Evolutionary conservation across 441 rosid species (phyloP).

Genomic region (Gossypium schwendimanii): DNA sequence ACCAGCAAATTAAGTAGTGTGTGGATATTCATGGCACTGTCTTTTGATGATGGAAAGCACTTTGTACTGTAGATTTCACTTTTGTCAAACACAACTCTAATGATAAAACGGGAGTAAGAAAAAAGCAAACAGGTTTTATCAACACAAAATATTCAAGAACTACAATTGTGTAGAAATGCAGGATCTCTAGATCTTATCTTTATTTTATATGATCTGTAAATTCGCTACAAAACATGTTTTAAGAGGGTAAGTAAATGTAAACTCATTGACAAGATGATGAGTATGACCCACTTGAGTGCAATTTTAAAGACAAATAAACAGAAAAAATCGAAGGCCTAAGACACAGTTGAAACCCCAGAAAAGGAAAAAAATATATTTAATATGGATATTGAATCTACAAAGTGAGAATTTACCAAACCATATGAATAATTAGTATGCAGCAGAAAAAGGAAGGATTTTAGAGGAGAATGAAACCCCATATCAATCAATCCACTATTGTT

Average conservation of each 20-base stretch:
- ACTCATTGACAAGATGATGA: conserved; percentile 16
- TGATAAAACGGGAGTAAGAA: conserved; percentile 1
- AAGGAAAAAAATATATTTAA: conserved; percentile 4
- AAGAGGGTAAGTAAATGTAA: conserved; percentile 15
- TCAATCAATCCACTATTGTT: background rate
- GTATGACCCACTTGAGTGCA: conserved; percentile 13
- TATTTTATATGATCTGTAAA: conserved; percentile 8
- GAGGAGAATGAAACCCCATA: background rate
- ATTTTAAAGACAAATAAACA: conserved; percentile 5
- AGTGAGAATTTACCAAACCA: conserved; percentile 23
- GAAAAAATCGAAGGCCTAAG: conserved; percentile 11
- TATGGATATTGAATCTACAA: conserved; percentile 12
- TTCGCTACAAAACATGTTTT: conserved; percentile 18
- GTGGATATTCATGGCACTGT: background rate
- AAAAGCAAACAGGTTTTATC: background rate
- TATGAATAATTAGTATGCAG: conserved; percentile 26
- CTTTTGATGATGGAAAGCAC: conserved; percentile 5
- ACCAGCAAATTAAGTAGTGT: background rate
- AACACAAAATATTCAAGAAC: conserved; percentile 15
- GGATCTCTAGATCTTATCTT: background rate
- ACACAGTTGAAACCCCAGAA: conserved; percentile 16
- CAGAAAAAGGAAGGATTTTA: background rate
- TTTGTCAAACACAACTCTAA: conserved; percentile 14
- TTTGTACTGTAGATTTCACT: conserved; percentile 28
- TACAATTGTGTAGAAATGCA: conserved; percentile 16